Percentiles rank a stretch among this genome's conserved stretches.
These are phyloP conservation scores for Trichophyton benhamiae DNA, from an alignment of 2,329 filamentous ascomycete genomes.

Conservation along the genomic window DNA sequence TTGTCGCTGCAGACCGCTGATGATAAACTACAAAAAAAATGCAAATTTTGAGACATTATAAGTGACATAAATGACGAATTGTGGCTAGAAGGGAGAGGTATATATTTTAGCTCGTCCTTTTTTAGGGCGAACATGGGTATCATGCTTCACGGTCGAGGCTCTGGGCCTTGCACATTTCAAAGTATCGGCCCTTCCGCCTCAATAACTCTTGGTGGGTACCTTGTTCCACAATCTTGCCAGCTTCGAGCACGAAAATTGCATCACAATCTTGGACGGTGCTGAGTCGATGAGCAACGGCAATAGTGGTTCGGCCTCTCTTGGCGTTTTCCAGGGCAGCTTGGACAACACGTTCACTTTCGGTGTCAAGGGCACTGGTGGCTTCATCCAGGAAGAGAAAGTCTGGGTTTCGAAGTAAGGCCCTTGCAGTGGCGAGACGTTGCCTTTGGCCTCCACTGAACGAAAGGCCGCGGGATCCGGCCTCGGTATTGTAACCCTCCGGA, in stretches of 20 bases:
- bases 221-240: conserved; percentile 28
- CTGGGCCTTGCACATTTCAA: conserved; percentile 20
- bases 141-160: conserved; percentile 13
- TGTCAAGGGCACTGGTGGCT: conserved; percentile 32
- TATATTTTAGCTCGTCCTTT: not conserved
- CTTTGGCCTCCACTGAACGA: conserved; percentile 29
- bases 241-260: conserved; percentile 59
- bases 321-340: conserved; percentile 29
- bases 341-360: conserved; percentile 25
- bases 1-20: not conserved
- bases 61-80: not conserved
- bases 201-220: conserved; percentile 32
- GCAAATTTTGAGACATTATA: not conserved
- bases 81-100: not conserved
- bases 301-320: conserved; percentile 68
- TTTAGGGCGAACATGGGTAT: not conserved
- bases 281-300: conserved; percentile 77
- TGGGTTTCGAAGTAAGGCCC: conserved; percentile 31
- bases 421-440: conserved; percentile 34
- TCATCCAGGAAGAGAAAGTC: conserved; percentile 33
- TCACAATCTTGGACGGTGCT: conserved; percentile 72
- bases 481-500: conserved; percentile 26
- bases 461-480: conserved; percentile 24
- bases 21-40: not conserved
- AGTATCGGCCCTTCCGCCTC: conserved; percentile 21